Base-by-base conservation (phyloP, 2,329 filamentous ascomycete species). In the Penicillium sp. region DNA sequence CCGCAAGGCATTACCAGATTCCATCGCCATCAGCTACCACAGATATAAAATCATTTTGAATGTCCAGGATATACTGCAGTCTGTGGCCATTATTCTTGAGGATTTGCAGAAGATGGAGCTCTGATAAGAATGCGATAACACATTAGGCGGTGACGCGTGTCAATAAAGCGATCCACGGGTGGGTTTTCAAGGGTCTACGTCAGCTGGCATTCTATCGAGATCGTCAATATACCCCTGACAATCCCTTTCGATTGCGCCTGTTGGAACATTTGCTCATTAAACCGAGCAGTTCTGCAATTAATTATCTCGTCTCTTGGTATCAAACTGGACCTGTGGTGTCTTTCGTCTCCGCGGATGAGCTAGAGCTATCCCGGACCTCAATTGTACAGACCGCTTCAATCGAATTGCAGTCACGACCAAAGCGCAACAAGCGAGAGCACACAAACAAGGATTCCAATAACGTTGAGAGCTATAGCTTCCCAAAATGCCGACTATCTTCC, bases 401-500 rank as follows among this genome's bases (percentile, higher is more conserved):
- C 12, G 18, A 38, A 35, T 46, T 40, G n/a, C 36, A 45, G 14
- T 13, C 19, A 49, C 13, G 22, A 25, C 16, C 22, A 46, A 28
- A 31, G 30, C 19, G 18, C 11, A 29, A 22, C 13, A 40, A 31
- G 25, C 13, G 27, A 42, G 3, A 19, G 22, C 43, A 14, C 16
- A 28, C 6, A 40, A 25, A 31, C 28, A 34, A 37, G 35, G 12
- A 39, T n/a, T n/a, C n/a, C n/a, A n/a, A 40, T 50, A 45, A 46
- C 30, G 3, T 33, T 43, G 33, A 40, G 19, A 11, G 5, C 29
- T 8, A 13, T n/a, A 50, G 47, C 9, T 40, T 13, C 28, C 13
- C 44, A 59, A 40, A 47, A 64, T 64, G 61, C 53, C 60, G 6
- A 70, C 82, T 25, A 77, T 80, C 54, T 75, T 89, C 18, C 84